A percentile compares a stretch with the other conserved stretches of the same genome.
Conservation (phyloP, 2,329 filamentous ascomycete genomes). For the Pyrenochaeta sp. region DNA sequence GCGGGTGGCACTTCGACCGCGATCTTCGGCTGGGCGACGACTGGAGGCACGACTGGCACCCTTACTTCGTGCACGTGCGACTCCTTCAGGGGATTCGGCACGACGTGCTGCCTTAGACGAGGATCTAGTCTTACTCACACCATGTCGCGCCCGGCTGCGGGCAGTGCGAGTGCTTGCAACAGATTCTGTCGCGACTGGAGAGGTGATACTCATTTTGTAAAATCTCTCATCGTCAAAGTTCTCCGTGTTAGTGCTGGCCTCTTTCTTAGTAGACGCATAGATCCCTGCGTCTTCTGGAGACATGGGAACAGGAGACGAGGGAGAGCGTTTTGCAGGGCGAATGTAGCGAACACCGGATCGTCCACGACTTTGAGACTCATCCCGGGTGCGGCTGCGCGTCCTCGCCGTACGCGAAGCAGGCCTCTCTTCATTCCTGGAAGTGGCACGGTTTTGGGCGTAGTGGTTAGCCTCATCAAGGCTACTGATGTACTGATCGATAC, state of each 20-base stretch:
- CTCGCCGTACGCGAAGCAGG: constrained; percentile 56
- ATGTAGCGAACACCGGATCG: constrained; percentile 72
- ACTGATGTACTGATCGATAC: constrained; percentile 84
- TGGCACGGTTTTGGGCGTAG: constrained; percentile 54
- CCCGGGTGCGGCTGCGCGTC: constrained; percentile 59
- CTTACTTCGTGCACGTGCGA: constrained; percentile 36
- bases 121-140: constrained; percentile 45
- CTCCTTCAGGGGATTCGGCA: constrained; percentile 46
- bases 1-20: constrained; percentile 46
- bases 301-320: constrained; percentile 93
- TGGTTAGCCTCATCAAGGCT: constrained; percentile 81
- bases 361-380: constrained; percentile 75
- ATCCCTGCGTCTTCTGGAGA: constrained; percentile 78
- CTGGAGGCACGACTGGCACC: constrained; percentile 46
- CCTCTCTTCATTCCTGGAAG: constrained; percentile 55
- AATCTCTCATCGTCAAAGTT: constrained; percentile 59
- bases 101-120: constrained; percentile 47
- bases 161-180: constrained; percentile 45
- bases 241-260: constrained; percentile 53
- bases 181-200: constrained; percentile 49
- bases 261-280: constrained; percentile 57
- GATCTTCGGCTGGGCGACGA: constrained; percentile 45
- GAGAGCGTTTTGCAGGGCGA: constrained; percentile 81
- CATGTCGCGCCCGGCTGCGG: constrained; percentile 45
- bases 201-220: constrained; percentile 52